Conservation (phyloP, 345 rosid species). For the Lenwebbia sp. region DNA sequence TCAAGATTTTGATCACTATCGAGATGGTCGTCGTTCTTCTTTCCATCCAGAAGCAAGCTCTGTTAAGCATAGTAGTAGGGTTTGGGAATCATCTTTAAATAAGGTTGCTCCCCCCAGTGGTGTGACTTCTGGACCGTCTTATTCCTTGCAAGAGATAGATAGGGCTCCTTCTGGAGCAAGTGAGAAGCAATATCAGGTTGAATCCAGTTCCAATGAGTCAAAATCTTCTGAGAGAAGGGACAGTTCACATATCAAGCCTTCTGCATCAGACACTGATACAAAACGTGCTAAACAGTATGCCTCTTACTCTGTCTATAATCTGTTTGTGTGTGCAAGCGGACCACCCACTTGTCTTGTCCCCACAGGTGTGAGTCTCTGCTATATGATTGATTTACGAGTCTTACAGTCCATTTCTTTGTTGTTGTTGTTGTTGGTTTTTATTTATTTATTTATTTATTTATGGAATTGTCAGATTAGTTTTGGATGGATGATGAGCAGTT, state of each 20-base stretch:
- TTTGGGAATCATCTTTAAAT: conserved; percentile 38
- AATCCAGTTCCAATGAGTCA: conserved; percentile 37
- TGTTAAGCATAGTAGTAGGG: conserved; percentile 38
- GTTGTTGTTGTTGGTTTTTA: not conserved
- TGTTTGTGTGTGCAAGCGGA: not conserved
- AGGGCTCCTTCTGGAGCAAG: conserved; percentile 18
- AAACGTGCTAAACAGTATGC: conserved; percentile 93
- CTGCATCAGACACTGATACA: conserved; percentile 49
- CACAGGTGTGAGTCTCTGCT: not conserved
- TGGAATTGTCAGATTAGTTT: not conserved
- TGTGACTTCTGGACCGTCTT: conserved; percentile 41
- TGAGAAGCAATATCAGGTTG: conserved; percentile 51
- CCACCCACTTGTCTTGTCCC: not conserved
- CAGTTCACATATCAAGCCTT: conserved; percentile 25
- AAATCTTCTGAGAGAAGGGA: conserved; percentile 58
- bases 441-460: not conserved
- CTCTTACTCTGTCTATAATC: not conserved
- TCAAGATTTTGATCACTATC: conserved; percentile 52
- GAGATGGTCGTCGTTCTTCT: conserved; percentile 36
- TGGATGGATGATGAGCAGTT: not conserved
- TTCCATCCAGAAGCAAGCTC: conserved; percentile 34
- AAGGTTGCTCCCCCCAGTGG: conserved; percentile 27
- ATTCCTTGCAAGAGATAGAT: conserved; percentile 41
- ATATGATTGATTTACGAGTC: not conserved
- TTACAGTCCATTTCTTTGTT: not conserved